Conservation (phyloP, 2,329 filamentous ascomycete genomes). For the Alternaria angustiovoidea region DNA sequence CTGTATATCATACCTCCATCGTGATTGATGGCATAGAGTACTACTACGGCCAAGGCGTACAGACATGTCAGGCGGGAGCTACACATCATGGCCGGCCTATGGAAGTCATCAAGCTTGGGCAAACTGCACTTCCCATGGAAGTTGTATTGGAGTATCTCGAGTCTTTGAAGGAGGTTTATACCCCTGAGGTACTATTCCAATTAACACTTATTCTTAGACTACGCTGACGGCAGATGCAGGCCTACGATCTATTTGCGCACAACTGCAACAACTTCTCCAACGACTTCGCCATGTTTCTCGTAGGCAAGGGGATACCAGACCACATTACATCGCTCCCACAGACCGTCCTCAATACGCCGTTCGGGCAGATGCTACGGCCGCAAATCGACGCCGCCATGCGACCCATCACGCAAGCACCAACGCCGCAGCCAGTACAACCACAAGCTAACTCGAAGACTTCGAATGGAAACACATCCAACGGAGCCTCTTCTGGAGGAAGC, state of each 20-base stretch:
- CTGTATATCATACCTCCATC: constrained; percentile 93
- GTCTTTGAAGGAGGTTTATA: constrained; percentile 83
- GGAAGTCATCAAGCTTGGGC: constrained; percentile 76
- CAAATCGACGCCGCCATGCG: constrained; percentile 73
- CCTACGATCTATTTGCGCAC: constrained; percentile 67
- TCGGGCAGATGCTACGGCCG: constrained; percentile 86
- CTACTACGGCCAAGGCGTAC: constrained; percentile 87
- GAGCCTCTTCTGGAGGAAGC: constrained; percentile 15
- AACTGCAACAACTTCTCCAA: constrained; percentile 99
- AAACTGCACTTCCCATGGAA: constrained; percentile 79
- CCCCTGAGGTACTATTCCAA: constrained; percentile 66
- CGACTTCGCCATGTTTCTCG: constrained; percentile 86
- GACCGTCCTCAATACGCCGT: constrained; percentile 83
- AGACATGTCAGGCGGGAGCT: constrained; percentile 78
- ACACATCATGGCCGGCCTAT: constrained; percentile 89
- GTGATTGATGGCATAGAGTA: constrained; percentile 87
- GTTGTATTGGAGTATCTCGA: constrained; percentile 88
- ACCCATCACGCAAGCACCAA: constrained; percentile 67
- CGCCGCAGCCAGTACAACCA: constrained; percentile 41
- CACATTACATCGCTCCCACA: constrained; percentile 87
- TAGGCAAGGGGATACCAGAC: constrained; percentile 86
- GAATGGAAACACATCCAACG: constrained; percentile 17
- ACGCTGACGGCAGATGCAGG: constrained; percentile 31
- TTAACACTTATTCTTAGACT: neutral
- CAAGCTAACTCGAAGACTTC: constrained; percentile 18